Evolutionary conservation across 805 yeast species (phyloP).

Genomic region (Candida schatavii): DNA sequence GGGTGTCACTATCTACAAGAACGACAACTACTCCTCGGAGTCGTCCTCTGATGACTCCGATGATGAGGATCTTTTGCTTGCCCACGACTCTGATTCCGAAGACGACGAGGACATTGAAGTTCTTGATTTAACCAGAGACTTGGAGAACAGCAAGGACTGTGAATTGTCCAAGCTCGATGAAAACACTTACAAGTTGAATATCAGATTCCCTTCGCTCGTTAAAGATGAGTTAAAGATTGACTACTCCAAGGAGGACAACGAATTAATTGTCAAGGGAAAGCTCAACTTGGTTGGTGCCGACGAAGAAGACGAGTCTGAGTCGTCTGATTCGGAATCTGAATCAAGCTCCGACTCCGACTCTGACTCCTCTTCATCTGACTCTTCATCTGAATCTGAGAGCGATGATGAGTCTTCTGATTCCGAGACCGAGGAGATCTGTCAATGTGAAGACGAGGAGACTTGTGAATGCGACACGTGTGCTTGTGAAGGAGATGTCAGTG

Average conservation of each 20-base stretch:
- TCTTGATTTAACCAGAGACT: conserved; percentile 41
- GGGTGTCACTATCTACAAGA: conserved; percentile 42
- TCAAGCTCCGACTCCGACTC: conserved; percentile 9
- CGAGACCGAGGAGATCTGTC: conserved; percentile 5
- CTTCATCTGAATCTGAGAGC: conserved; percentile 14
- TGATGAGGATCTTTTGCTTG: conserved; percentile 21
- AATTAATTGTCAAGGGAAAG: conserved; percentile 40
- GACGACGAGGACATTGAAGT: conserved; percentile 32
- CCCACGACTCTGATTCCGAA: conserved; percentile 24
- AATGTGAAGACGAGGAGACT: conserved; percentile 9
- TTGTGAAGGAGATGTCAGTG: conserved; percentile 3
- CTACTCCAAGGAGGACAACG: conserved; percentile 39
- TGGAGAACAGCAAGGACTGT: conserved; percentile 42
- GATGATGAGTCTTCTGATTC: conserved; percentile 13
- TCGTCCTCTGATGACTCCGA: conserved; percentile 20
- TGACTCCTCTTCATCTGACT: conserved; percentile 12
- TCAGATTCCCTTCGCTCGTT: conserved; percentile 41
- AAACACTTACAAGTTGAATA: conserved; percentile 35
- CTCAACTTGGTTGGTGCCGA: conserved; percentile 27
- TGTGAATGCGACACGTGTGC: conserved; percentile 8
- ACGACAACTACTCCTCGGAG: conserved; percentile 27
- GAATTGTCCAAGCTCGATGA: conserved; percentile 39
- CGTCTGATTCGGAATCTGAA: conserved; percentile 13
- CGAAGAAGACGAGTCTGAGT: conserved; percentile 19
- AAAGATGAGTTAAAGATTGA: conserved; percentile 39